Base-by-base conservation (phyloP, 495 filamentous ascomycete genomes). In the Penicillium paxilli region DNA sequence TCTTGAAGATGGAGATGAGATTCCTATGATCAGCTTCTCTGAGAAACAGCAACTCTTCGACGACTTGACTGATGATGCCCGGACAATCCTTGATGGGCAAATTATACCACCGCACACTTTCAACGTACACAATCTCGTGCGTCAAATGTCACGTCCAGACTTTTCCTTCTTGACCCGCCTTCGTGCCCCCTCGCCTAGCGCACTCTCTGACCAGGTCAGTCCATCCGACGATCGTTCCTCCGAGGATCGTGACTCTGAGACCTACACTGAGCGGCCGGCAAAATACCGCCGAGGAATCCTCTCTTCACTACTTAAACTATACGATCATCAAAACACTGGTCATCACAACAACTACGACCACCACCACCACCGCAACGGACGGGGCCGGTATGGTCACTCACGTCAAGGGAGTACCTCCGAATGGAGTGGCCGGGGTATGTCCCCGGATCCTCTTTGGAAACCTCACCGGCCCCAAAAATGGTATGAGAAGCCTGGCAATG, bases 211-310 rank as follows among this genome's bases (percentile, higher is more conserved):
- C 22, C 77, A 79, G 45, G 68, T 71, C 10, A 90, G 85, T 8
- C 84, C 86, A 11, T 69, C 77, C 7, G 81, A 84, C 32, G 85
- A 87, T 35, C 69, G 77, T 41, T 76, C 82, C 25, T 75, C 80
- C 14, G 83, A 89, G 48, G 85, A 87, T 37, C 69, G 77, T 44
- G 76, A 83, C 23, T 75, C 80, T 14, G 83, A 89, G 49, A 77
- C 80, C 40, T 92, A 90, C 59, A 77, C 89, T 5, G 83, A 86
- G 35, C 78, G 77, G 12, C 91, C 90, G 3, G 65, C 78, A 6
- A 80, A 87, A 44, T 94, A 89, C 64, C 87, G 85, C 40, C 84
- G 85, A 32, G 90, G 92, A 24, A 81, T 95, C 40, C 75, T 98
- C 7, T 84, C 86, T 5, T 88, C 84, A 7, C 72, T 98, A 2